A percentile compares a stretch with the other conserved stretches of the same genome.
Conservation (phyloP, 2,329 filamentous ascomycete genomes). For the Catunica adiposa region DNA sequence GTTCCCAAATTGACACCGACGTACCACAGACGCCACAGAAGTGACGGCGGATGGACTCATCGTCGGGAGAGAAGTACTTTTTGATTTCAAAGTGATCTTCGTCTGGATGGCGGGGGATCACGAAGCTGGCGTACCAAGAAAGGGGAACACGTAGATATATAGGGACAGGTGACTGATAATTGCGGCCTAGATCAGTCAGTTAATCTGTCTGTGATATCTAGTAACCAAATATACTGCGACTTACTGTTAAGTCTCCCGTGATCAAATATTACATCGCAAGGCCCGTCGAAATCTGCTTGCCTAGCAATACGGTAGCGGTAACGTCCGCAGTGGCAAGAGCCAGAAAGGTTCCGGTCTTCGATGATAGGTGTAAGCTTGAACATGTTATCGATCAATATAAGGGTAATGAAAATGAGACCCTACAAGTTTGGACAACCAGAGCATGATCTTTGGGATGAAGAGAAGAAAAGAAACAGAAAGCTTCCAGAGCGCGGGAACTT, state of each 20-base stretch:
- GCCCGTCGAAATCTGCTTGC: slow-evolving; percentile 38
- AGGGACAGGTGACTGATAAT: slow-evolving; percentile 40
- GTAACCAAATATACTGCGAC: neutral
- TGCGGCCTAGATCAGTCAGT: slow-evolving; percentile 28
- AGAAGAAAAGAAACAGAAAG: too few species aligned
- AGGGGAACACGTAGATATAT: slow-evolving; percentile 74
- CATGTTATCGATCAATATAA: too few species aligned
- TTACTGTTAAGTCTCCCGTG: slow-evolving; percentile 52
- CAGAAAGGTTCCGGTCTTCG: slow-evolving; percentile 26
- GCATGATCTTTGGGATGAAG: too few species aligned
- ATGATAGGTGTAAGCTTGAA: neutral
- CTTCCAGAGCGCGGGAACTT: too few species aligned
- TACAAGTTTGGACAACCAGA: too few species aligned
- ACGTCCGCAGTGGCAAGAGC: slow-evolving; percentile 71
- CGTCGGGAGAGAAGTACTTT: slow-evolving; percentile 45
- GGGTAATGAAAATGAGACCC: too few species aligned
- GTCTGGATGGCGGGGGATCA: slow-evolving; percentile 59
- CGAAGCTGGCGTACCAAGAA: slow-evolving; percentile 61
- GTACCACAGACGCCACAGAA: slow-evolving; percentile 92
- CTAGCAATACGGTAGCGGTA: slow-evolving; percentile 65
- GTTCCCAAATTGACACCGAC: slow-evolving; percentile 60
- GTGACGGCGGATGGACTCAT: slow-evolving; percentile 47
- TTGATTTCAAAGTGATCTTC: slow-evolving; percentile 54
- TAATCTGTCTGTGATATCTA: neutral
- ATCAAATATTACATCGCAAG: slow-evolving; percentile 59